phyloP scores from a whole-genome alignment of 768 basidiomycete genomes.

The Lactifluus piperatus region DNA sequence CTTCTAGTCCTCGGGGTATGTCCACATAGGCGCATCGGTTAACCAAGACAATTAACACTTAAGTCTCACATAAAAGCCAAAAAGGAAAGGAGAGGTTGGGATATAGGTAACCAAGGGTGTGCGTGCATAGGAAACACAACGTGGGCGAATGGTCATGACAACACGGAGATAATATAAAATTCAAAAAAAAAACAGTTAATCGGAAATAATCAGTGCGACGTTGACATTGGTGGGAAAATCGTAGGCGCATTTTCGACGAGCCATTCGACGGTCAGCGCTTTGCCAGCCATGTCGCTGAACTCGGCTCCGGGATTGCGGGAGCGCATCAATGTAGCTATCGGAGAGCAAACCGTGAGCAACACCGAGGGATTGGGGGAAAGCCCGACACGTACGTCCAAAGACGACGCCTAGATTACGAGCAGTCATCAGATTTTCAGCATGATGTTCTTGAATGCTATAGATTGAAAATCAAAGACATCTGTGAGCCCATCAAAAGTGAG shows the following conservation, averaged over 20 bases:
- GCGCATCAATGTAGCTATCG: conserved; percentile 86
- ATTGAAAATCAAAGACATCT: background rate
- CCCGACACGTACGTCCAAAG: conserved; percentile 78
- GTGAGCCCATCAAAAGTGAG: background rate
- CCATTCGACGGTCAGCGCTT: conserved; percentile 90
- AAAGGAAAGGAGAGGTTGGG: background rate
- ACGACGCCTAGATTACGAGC: conserved; percentile 94
- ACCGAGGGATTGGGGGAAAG: background rate
- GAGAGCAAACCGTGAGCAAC: background rate
- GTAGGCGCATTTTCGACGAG: conserved; percentile 79
- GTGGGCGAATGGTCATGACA: background rate
- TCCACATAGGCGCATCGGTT: background rate
- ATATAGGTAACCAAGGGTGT: background rate
- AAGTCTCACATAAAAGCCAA: background rate
- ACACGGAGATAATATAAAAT: conserved; percentile 7
- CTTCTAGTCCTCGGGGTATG: conserved; percentile 1
- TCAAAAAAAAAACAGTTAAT: background rate
- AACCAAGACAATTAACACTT: conserved; percentile 1
- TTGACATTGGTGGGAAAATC: conserved; percentile 31
- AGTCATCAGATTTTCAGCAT: conserved; percentile 83
- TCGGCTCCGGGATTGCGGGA: conserved; percentile 80
- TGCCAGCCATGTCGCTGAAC: conserved; percentile 97
- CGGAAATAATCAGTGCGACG: background rate
- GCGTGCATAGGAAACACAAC: conserved; percentile 12
- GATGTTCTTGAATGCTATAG: conserved; percentile 51